Evolutionary conservation across 768 basidiomycete species (phyloP).

Genomic region (Boletales sp.): DNA sequence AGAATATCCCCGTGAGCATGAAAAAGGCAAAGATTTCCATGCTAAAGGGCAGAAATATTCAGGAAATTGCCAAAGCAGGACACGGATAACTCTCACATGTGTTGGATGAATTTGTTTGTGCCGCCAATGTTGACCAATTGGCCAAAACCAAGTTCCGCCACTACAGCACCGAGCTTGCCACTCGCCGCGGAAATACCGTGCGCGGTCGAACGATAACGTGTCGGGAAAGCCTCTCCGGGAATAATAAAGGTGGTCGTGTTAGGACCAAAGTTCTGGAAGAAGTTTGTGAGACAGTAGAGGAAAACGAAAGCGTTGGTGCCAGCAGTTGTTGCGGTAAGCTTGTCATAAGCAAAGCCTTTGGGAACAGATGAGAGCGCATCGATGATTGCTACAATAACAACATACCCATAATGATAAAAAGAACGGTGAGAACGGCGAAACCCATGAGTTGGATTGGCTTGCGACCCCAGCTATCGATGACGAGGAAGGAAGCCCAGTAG

Average conservation of each 20-base stretch:
- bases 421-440: constrained; percentile 59
- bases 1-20: constrained; percentile 83
- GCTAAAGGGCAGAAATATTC: constrained; percentile 29
- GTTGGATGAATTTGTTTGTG: constrained; percentile 53
- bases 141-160: constrained; percentile 76
- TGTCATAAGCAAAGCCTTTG: constrained; percentile 65
- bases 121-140: constrained; percentile 70
- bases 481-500: constrained; percentile 52
- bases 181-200: constrained; percentile 83
- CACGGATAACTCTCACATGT: constrained; percentile 51
- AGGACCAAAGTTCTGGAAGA: constrained; percentile 88
- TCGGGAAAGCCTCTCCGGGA: constrained; percentile 84
- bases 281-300: constrained; percentile 83
- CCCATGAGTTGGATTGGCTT: constrained; percentile 82
- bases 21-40: constrained; percentile 81
- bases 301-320: constrained; percentile 66
- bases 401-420: constrained; percentile 70
- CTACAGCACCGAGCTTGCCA: constrained; percentile 81
- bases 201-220: constrained; percentile 81
- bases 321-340: constrained; percentile 41
- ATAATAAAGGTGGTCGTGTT: constrained; percentile 79
- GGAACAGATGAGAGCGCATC: constrained; percentile 4
- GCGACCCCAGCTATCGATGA: constrained; percentile 79
- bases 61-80: background rate
- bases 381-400: background rate